phyloP scores from a whole-genome alignment of 2,329 filamentous ascomycete genomes.

The Annulohypoxylon truncatum region DNA sequence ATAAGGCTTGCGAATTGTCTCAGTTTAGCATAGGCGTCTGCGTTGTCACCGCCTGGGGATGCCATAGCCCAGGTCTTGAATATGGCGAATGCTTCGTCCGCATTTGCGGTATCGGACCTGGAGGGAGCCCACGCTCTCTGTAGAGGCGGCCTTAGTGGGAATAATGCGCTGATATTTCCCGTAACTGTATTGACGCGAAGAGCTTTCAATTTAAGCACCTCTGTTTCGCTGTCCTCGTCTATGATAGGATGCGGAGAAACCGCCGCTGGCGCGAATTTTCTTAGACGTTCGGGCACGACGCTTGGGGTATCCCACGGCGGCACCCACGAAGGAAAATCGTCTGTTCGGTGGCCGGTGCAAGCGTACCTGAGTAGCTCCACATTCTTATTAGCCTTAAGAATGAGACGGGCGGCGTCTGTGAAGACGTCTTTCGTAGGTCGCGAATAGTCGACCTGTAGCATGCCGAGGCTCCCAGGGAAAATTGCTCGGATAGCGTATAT shows the following conservation, averaged over 20 bases:
- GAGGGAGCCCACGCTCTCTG: background rate
- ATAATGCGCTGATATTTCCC: background rate
- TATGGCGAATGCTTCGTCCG: background rate
- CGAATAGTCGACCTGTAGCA: background rate
- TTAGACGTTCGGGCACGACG: background rate
- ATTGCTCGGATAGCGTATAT: background rate
- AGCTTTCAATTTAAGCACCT: background rate
- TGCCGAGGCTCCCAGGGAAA: background rate
- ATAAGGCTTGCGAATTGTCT: background rate
- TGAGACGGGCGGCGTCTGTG: background rate
- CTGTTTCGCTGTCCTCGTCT: background rate
- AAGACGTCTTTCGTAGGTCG: background rate
- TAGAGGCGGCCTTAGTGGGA: background rate
- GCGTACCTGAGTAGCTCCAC: background rate
- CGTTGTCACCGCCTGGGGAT: background rate
- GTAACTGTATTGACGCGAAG: background rate
- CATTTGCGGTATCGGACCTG: background rate
- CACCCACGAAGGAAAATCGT: background rate
- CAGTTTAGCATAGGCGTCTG: background rate
- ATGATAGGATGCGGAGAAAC: background rate
- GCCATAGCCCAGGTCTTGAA: background rate
- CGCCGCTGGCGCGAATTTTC: background rate
- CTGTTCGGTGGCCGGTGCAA: background rate
- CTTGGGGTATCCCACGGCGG: background rate
- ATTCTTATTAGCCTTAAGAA: background rate